Evolutionary conservation across 345 rosid genomes (phyloP), one percentile per base, ranked within the genome.

Genomic region (Anastatica hierochuntica): DNA sequence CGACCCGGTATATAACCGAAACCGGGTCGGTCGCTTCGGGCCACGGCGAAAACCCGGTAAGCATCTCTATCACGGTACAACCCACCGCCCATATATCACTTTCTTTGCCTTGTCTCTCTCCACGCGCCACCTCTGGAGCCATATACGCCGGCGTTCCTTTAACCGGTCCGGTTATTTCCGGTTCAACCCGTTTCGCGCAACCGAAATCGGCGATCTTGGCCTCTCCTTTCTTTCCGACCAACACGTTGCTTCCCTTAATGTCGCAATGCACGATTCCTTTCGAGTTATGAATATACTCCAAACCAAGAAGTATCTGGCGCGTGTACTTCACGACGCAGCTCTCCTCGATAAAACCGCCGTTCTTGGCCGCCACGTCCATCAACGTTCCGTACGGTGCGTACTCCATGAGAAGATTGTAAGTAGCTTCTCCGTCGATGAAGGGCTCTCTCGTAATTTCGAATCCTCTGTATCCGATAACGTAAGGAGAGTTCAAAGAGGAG

Each of bases 51-150:
- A 67, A 64, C 3, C 94, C 90, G 7, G 76, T 84, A 0, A 80
- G 78, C 96, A 88, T 88, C 69, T 88, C 96, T 4, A 88, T 65
- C 26, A 84, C 56, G 29, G 88, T 78, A 68, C 96, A 88, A 10
- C 94, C 96, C 16, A 81, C n/a, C 13, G 79, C 76, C 94, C 96
- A 84, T 2, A 84, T 41, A 49, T 84, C 96, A 35, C 78, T 60
- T 3, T 80, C 64, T 15, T 38, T 37, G 62, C 90, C 81, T 73
- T 84, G 94, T 33, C 75, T 75, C 36, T 78, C 88, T 24, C 94
- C 94, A 55, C 90, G 85, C 49, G 94, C 94, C 67, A 68, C 88
- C 76, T 88, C 94, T 1, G 96, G 90, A 0, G 90, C 82, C 96
- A 84, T 88, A 49, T 78, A 88, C 66, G 68, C 75, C 23, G 88